A percentile compares a stretch with the other conserved stretches of the same genome.
Evolutionary conservation across 495 filamentous ascomycete species (phyloP).

Genomic region (Trichoderma erinaceum): DNA sequence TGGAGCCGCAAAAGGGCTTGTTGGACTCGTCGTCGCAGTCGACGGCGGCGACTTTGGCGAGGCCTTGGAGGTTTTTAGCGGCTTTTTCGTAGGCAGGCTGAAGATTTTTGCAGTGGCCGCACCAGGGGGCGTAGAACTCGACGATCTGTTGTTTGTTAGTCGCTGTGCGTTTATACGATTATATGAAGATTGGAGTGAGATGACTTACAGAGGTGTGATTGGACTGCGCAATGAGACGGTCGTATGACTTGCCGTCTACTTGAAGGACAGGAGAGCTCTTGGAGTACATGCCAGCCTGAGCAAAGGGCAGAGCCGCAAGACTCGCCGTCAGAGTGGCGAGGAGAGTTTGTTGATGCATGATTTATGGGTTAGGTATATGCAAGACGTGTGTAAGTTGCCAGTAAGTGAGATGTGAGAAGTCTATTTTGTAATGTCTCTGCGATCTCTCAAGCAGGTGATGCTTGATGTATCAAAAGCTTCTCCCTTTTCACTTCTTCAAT

Average conservation of each 20-base stretch:
- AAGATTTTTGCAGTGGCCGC: constrained; percentile 92
- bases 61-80: constrained; percentile 76
- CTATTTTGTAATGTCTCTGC: too few species aligned
- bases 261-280: constrained; percentile 86
- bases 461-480: too few species aligned
- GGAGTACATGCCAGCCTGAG: constrained; percentile 68
- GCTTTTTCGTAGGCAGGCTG: constrained; percentile 95
- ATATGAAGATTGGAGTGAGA: constrained; percentile 19
- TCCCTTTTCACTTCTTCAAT: too few species aligned
- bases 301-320: constrained; percentile 52
- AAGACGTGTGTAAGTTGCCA: constrained; percentile 17
- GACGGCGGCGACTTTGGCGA: constrained; percentile 90
- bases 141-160: constrained; percentile 38
- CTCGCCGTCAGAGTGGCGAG: constrained; percentile 40
- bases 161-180: background rate
- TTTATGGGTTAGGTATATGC: constrained; percentile 10
- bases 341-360: constrained; percentile 43
- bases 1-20: constrained; percentile 77
- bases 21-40: constrained; percentile 95
- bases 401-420: constrained; percentile 15
- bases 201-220: constrained; percentile 82
- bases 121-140: constrained; percentile 95
- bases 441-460: too few species aligned
- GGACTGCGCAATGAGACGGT: constrained; percentile 76
- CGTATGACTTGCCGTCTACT: constrained; percentile 76